A percentile compares a stretch with the other conserved stretches of the same genome.
Conservation (phyloP, 495 filamentous ascomycete species). For the Xylaria palmicola region DNA sequence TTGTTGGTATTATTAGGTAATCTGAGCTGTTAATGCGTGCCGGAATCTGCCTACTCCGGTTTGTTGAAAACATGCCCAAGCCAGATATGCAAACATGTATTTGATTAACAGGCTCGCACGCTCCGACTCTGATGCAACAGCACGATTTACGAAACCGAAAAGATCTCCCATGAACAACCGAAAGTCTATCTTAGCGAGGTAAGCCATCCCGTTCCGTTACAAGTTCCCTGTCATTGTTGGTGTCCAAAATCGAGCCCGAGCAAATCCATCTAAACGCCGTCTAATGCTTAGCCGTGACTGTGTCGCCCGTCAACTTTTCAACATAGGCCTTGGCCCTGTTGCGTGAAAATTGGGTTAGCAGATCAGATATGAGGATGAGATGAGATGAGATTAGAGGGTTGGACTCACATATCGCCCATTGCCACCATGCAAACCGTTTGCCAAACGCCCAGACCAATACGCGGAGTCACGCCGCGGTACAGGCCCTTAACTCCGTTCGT, state of each 20-base stretch:
- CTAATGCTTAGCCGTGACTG: slow-evolving; percentile 97
- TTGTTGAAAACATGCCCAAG: neutral
- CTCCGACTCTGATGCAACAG: neutral
- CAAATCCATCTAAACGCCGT: slow-evolving; percentile 32
- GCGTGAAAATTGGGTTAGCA: slow-evolving; percentile 19
- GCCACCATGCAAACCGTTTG: slow-evolving; percentile 99
- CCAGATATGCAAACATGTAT: neutral
- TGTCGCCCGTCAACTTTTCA: slow-evolving; percentile 92
- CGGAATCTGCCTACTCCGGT: too few relatives aligned
- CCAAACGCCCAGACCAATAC: slow-evolving; percentile 95
- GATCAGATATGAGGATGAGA: neutral
- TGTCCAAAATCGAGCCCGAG: slow-evolving; percentile 11
- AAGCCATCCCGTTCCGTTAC: slow-evolving; percentile 4
- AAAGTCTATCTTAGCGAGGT: slow-evolving; percentile 11
- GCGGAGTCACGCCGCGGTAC: slow-evolving; percentile 92
- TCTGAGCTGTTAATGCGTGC: too few relatives aligned
- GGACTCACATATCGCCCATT: slow-evolving; percentile 93
- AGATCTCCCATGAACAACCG: neutral
- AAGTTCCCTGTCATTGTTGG: slow-evolving; percentile 7
- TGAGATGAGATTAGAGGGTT: too few relatives aligned
- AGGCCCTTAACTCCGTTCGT: slow-evolving; percentile 87
- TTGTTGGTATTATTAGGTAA: too few relatives aligned
- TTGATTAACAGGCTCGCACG: neutral
- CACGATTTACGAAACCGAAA: neutral
- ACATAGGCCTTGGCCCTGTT: slow-evolving; percentile 93